Evolutionary conservation across 805 yeast genomes (phyloP).

Genomic region (Monosporozyma solicola): DNA sequence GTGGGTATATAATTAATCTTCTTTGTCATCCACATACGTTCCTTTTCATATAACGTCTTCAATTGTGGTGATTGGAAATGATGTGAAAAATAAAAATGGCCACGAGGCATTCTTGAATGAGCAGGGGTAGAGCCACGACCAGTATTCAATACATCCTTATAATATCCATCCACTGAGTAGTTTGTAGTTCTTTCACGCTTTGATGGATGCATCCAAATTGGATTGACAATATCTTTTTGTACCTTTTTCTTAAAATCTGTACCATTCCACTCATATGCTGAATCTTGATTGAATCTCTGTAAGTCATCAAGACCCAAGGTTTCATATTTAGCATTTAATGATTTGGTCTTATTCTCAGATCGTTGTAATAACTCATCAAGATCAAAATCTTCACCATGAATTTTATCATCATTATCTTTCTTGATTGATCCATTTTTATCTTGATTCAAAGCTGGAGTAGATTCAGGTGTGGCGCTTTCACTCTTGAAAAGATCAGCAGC

Average conservation of each 20-base stretch:
- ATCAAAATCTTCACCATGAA: slow-evolving; percentile 35
- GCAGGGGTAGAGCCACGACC: slow-evolving; percentile 46
- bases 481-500: slow-evolving; percentile 51
- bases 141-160: slow-evolving; percentile 71
- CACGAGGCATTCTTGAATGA: slow-evolving; percentile 80
- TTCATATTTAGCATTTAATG: slow-evolving; percentile 53
- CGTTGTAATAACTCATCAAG: slow-evolving; percentile 51
- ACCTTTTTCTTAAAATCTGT: slow-evolving; percentile 61
- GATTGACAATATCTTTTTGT: slow-evolving; percentile 40
- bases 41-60: slow-evolving; percentile 68
- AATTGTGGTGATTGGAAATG: slow-evolving; percentile 81
- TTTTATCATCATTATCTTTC: neutral
- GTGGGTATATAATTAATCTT: slow-evolving; percentile 58
- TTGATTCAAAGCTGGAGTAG: slow-evolving; percentile 21
- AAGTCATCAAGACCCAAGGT: slow-evolving; percentile 67
- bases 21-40: slow-evolving; percentile 67
- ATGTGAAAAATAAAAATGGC: slow-evolving; percentile 74
- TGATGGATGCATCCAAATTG: slow-evolving; percentile 76
- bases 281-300: slow-evolving; percentile 63
- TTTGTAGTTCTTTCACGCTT: slow-evolving; percentile 79
- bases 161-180: slow-evolving; percentile 80
- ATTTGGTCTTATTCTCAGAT: slow-evolving; percentile 56
- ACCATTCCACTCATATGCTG: slow-evolving; percentile 85
- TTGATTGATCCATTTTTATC: slow-evolving; percentile 11
- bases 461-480: slow-evolving; percentile 10